These are phyloP conservation scores for Sclerotinia glacialis DNA, from an alignment of 2,329 filamentous ascomycete species.

Conservation along the genomic window DNA sequence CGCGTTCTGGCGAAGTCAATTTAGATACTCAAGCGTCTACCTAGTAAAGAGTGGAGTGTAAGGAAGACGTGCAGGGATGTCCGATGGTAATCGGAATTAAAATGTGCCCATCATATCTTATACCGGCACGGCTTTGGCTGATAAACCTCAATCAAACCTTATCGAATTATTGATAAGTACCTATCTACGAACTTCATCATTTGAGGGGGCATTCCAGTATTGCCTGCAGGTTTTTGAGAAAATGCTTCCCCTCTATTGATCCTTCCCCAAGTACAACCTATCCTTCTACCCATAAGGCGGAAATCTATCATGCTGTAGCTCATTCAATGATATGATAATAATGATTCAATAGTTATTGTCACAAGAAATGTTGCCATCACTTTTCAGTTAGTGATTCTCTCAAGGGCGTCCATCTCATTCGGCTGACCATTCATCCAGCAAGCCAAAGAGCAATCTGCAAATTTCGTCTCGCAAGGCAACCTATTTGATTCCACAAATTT, in stretches of 20 bases:
- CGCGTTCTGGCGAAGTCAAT: conserved; percentile 1
- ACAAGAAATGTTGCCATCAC: conserved; percentile 19
- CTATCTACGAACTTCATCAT: neutral
- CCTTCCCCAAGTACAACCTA: conserved; percentile 14
- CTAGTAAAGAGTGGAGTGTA: neutral
- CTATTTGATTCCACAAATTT: neutral
- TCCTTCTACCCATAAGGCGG: neutral
- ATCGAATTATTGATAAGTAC: too few species aligned
- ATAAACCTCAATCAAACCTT: too few species aligned
- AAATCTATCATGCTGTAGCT: neutral
- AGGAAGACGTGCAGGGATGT: neutral
- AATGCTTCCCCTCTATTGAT: conserved; percentile 1
- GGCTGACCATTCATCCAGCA: conserved; percentile 2
- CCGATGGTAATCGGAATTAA: too few species aligned
- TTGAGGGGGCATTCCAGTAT: neutral
- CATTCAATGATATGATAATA: neutral
- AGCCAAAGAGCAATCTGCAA: conserved; percentile 4
- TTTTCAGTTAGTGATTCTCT: conserved; percentile 12
- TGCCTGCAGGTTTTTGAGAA: neutral
- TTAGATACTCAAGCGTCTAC: neutral
- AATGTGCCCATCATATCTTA: too few species aligned
- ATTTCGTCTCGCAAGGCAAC: conserved; percentile 9
- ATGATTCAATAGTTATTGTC: conserved; percentile 9
- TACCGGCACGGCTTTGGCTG: too few species aligned
- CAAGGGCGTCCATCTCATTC: conserved; percentile 13